These are phyloP conservation scores for Fraxinus floribunda DNA, from an alignment of 305 asterid species.

Conservation along the genomic window DNA sequence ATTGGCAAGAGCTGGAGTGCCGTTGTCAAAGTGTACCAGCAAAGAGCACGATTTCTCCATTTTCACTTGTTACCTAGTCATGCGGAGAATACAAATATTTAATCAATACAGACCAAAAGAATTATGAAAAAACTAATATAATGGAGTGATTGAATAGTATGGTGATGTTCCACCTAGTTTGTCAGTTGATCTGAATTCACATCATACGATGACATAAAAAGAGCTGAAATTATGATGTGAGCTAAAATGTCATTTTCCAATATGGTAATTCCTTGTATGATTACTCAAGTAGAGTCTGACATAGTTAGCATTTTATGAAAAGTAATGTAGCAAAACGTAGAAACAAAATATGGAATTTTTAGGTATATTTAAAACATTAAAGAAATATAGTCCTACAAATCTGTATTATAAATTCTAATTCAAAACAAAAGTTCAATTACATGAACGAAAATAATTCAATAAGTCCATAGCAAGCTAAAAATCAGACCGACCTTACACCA, in stretches of 20 bases:
- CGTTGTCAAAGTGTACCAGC: slow-evolving; percentile 33
- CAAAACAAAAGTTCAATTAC: neutral
- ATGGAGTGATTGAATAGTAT: neutral
- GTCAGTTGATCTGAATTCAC: neutral
- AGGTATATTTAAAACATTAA: neutral
- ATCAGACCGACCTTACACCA: neutral
- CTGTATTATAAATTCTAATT: neutral
- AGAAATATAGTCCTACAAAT: neutral
- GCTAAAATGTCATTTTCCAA: neutral
- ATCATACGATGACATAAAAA: neutral
- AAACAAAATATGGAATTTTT: neutral
- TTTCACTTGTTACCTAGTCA: slow-evolving; percentile 9
- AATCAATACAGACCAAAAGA: neutral
- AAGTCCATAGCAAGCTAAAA: neutral
- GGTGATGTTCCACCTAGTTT: neutral
- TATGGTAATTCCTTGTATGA: neutral
- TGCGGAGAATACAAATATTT: neutral
- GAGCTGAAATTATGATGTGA: neutral
- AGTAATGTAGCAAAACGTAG: neutral
- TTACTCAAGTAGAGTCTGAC: neutral
- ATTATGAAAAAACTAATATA: neutral
- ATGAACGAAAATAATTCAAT: neutral
- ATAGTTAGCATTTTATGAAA: neutral
- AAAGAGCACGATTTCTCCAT: slow-evolving; percentile 91
- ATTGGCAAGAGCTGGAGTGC: slow-evolving; percentile 83